A percentile compares a stretch with the other conserved stretches of the same genome.
These are phyloP conservation scores for Pichia nakasei DNA, from an alignment of 805 yeast genomes.

Conservation along the genomic window DNA sequence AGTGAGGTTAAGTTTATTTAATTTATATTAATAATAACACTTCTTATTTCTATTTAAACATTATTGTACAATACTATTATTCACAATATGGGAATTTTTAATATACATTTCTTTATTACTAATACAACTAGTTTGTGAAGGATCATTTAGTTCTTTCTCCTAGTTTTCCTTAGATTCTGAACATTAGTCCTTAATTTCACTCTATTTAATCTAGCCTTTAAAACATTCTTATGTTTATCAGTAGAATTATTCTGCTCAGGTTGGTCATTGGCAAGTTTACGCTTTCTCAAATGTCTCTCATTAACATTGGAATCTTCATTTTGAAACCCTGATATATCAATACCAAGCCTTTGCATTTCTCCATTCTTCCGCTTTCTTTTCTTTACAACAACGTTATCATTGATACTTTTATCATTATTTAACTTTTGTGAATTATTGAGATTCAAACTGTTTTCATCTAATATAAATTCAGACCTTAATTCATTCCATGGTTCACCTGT, in stretches of 20 bases:
- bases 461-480: background rate
- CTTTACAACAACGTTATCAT: background rate
- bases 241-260: background rate
- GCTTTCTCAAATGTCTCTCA: constrained; percentile 2
- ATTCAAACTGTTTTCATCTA: background rate
- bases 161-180: constrained; percentile 4
- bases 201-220: constrained; percentile 5
- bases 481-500: background rate
- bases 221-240: background rate
- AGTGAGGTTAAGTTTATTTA: background rate
- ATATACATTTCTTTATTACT: background rate
- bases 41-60: background rate
- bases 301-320: background rate
- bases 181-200: constrained; percentile 6
- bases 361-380: background rate
- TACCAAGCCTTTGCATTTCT: constrained; percentile 2
- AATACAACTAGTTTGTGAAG: too few relatives aligned
- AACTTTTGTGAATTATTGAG: background rate
- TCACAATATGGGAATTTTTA: too few relatives aligned
- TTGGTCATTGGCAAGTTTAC: background rate
- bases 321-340: constrained; percentile 2
- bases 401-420: background rate
- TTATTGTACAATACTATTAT: too few relatives aligned
- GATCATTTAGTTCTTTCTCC: background rate
- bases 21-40: background rate